A percentile compares a stretch with the other conserved stretches of the same genome.
Evolutionary conservation across 2,329 filamentous ascomycete genomes (phyloP).

Genomic region (Penicillium sp.): DNA sequence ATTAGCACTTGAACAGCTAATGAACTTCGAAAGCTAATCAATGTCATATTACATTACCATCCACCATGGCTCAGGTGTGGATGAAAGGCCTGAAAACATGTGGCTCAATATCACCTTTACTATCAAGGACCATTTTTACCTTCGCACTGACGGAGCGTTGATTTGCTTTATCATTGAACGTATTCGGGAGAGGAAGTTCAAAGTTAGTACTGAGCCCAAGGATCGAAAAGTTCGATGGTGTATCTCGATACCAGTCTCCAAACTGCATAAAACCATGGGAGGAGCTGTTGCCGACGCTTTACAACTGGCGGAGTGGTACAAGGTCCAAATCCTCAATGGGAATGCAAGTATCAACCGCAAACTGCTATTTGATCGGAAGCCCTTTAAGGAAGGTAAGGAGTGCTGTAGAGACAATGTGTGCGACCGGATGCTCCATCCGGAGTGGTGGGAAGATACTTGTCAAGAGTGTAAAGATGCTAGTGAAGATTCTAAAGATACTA

Average conservation of each 20-base stretch:
- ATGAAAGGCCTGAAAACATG: neutral
- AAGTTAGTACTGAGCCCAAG: neutral
- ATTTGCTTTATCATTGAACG: conserved; percentile 1
- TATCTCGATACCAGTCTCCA: conserved; percentile 3
- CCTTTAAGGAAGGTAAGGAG: neutral
- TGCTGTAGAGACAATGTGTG: neutral
- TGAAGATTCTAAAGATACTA: neutral
- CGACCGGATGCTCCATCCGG: neutral
- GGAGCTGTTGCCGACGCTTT: neutral
- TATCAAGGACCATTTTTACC: neutral
- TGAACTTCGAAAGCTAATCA: neutral
- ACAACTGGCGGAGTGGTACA: conserved; percentile 2
- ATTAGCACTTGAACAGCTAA: neutral
- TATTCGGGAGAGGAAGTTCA: neutral
- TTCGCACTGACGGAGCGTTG: conserved; percentile 2
- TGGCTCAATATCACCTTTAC: conserved; percentile 2
- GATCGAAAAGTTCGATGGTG: neutral
- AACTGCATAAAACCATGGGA: neutral
- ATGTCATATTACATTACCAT: conserved; percentile 3
- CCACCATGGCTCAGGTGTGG: neutral
- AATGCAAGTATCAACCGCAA: conserved; percentile 3
- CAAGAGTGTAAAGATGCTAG: neutral
- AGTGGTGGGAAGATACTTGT: neutral
- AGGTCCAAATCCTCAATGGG: neutral
- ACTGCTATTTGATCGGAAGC: neutral